Percentiles rank a stretch among this genome's conserved stretches.
Evolutionary conservation across 2,329 filamentous ascomycete species (phyloP).

Genomic region (Boeremia exigua): DNA sequence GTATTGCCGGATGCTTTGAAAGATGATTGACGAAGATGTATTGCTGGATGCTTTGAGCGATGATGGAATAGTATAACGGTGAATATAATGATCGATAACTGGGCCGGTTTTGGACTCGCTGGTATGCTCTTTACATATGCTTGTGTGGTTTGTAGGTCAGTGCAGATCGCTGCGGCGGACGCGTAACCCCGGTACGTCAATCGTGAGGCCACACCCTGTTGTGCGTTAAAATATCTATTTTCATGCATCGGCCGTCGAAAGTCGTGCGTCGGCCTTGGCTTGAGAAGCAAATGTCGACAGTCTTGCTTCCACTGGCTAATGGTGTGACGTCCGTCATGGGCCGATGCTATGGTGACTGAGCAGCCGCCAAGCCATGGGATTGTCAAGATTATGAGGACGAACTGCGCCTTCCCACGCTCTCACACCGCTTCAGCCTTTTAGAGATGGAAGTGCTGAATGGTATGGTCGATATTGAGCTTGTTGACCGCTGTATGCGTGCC

Average conservation of each 20-base stretch:
- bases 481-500: not conserved
- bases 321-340: not conserved
- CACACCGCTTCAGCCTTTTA: not conserved
- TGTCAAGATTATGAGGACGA: too few species aligned
- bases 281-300: not conserved
- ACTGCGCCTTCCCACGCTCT: not conserved
- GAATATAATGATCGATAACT: too few species aligned
- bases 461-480: not conserved
- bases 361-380: too few species aligned
- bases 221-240: not conserved
- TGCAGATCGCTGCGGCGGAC: not conserved
- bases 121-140: not conserved
- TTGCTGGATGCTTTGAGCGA: not conserved
- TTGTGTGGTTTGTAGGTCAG: not conserved
- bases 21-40: not conserved
- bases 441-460: not conserved
- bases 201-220: not conserved
- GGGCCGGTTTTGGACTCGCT: too few species aligned
- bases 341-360: too few species aligned
- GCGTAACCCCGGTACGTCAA: not conserved
- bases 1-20: too few species aligned
- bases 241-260: not conserved
- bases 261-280: not conserved
- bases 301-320: not conserved
- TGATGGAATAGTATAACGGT: not conserved